Evolutionary conservation across 2,329 filamentous ascomycete genomes (phyloP).

Genomic region (Ophiostoma populinum): DNA sequence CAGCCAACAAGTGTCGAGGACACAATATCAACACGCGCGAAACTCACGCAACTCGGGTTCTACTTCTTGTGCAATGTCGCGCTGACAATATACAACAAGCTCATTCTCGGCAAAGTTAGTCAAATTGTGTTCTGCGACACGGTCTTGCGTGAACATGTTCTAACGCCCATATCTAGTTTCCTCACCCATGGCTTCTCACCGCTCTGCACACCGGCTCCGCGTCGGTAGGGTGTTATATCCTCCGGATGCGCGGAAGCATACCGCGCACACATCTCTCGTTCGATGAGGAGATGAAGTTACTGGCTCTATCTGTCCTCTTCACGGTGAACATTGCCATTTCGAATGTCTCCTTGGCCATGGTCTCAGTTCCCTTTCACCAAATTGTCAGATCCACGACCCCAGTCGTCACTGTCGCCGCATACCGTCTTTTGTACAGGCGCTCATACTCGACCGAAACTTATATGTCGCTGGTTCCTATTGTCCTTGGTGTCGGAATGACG

Average conservation of each 20-base stretch:
- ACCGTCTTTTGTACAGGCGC: constrained; percentile 34
- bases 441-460: constrained; percentile 40
- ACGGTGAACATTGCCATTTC: constrained; percentile 14
- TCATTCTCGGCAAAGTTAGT: constrained; percentile 26
- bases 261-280: constrained; percentile 6
- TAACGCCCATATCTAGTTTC: constrained; percentile 4
- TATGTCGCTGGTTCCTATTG: constrained; percentile 40
- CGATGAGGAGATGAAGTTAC: constrained; percentile 9
- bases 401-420: constrained; percentile 43
- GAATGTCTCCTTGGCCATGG: constrained; percentile 13
- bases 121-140: neutral
- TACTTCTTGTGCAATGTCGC: constrained; percentile 22
- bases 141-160: neutral
- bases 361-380: constrained; percentile 45
- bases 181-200: constrained; percentile 13
- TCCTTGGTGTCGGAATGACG: constrained; percentile 39
- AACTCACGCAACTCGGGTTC: constrained; percentile 9
- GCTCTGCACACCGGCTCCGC: constrained; percentile 13
- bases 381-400: constrained; percentile 43
- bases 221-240: constrained; percentile 11
- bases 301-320: constrained; percentile 11
- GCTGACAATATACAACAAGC: constrained; percentile 42
- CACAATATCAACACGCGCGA: constrained; percentile 5
- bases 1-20: constrained; percentile 5
- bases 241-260: constrained; percentile 10